Conservation (phyloP, 2,329 filamentous ascomycete genomes). For the Pyricularia sp. region DNA sequence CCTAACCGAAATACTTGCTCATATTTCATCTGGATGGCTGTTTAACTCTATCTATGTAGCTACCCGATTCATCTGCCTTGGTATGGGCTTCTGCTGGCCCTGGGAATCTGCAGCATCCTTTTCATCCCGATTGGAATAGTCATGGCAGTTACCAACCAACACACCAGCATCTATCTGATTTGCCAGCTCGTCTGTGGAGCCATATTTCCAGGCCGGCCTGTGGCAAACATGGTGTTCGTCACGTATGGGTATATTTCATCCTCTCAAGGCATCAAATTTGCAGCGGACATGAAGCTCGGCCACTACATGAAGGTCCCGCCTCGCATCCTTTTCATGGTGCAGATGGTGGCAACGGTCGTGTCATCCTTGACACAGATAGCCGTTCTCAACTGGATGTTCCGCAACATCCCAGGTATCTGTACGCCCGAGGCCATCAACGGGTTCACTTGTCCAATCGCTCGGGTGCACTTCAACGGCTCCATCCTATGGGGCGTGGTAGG, state of each 20-base stretch:
- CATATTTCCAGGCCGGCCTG: slow-evolving; percentile 70
- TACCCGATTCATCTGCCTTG: slow-evolving; percentile 74
- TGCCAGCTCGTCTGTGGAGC: slow-evolving; percentile 75
- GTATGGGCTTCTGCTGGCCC: slow-evolving; percentile 70
- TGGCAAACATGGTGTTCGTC: slow-evolving; percentile 88
- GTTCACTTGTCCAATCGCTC: slow-evolving; percentile 76
- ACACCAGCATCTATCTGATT: slow-evolving; percentile 75
- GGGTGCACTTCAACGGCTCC: slow-evolving; percentile 81
- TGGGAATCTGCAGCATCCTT: slow-evolving; percentile 64
- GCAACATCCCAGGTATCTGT: slow-evolving; percentile 63
- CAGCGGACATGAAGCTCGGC: slow-evolving; percentile 73
- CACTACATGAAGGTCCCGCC: slow-evolving; percentile 84
- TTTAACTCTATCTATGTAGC: slow-evolving; percentile 21
- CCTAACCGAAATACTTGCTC: not conserved
- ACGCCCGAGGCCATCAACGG: slow-evolving; percentile 70
- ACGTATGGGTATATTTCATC: slow-evolving; percentile 86
- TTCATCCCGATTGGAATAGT: slow-evolving; percentile 88
- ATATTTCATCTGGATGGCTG: not conserved
- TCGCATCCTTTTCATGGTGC: slow-evolving; percentile 64
- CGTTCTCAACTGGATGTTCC: slow-evolving; percentile 85
- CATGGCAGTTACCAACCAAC: slow-evolving; percentile 85
- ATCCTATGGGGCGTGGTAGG: slow-evolving; percentile 86
- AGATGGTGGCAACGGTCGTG: slow-evolving; percentile 62
- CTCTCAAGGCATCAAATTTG: slow-evolving; percentile 80
- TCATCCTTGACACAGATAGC: slow-evolving; percentile 71